phyloP scores from a whole-genome alignment of 2,329 filamentous ascomycete species.

The Cladosporium sp. region DNA sequence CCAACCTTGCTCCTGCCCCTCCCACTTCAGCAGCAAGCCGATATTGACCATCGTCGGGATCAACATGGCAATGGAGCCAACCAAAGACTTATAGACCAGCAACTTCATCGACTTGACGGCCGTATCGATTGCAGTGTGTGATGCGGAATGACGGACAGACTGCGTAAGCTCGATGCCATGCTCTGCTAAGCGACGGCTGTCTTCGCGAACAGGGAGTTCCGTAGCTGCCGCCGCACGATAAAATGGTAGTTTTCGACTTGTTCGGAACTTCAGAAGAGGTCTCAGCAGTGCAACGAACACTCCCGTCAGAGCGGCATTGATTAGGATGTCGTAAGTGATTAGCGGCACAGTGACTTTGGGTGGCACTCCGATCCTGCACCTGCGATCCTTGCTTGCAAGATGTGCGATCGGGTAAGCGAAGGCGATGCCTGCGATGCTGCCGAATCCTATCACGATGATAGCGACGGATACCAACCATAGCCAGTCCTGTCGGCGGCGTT shows the following conservation, averaged over 20 bases:
- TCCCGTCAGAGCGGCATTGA: constrained; percentile 36
- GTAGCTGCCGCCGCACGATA: background rate
- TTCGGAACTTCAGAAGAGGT: constrained; percentile 24
- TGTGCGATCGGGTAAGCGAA: constrained; percentile 27
- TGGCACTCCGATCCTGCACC: constrained; percentile 36
- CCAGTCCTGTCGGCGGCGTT: constrained; percentile 27
- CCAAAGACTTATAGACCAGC: constrained; percentile 34
- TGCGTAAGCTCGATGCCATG: background rate
- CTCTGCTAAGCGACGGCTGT: background rate
- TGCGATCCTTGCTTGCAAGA: constrained; percentile 26
- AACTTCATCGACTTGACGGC: constrained; percentile 32
- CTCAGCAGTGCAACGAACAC: constrained; percentile 34
- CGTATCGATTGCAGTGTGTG: background rate
- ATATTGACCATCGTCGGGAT: constrained; percentile 36
- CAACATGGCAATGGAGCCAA: constrained; percentile 34
- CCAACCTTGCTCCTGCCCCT: constrained; percentile 35
- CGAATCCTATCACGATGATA: constrained; percentile 16
- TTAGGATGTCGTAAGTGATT: constrained; percentile 32
- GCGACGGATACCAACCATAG: constrained; percentile 31
- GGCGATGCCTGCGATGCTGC: constrained; percentile 17
- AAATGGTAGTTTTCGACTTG: background rate
- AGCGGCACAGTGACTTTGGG: constrained; percentile 31
- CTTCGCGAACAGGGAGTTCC: background rate
- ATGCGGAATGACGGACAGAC: background rate
- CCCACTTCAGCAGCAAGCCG: constrained; percentile 24